Base-by-base conservation (phyloP, 805 yeast species). In the Jamesozyma lodderae region DNA sequence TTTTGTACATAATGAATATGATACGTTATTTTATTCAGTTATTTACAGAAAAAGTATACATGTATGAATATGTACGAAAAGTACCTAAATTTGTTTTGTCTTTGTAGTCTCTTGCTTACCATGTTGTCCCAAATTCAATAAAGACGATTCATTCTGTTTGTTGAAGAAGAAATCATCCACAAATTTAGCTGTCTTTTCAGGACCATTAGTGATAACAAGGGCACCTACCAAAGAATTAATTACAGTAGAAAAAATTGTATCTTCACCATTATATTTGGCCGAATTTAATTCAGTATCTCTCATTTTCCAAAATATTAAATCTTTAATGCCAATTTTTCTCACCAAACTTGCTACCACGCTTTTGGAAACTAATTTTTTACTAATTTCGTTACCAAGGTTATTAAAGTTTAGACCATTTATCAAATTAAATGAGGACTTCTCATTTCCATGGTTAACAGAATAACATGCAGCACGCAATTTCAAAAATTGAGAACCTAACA, bases 191-290 rank as follows among this genome's bases (percentile, higher is more conserved):
- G 86, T 79, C n/a, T 49, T 69, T 4, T 43, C 46, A 48, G 75
- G 71, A 4, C 92, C 92, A 49, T 78, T 77, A 20, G 69, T 66
- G 24, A 75, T 62, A 25, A 79, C 67, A 36, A 82, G 72, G 2
- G 81, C 88, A 19, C 92, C 92, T 21, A 82, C 61, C 40, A 81
- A 60, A 4, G 90, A 79, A 49, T 66, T 67, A 43, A 75, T 55
- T 56, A 75, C 70, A 43, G 75, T 72, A 3, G 77, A 71, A 41
- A 69, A 64, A 10, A 77, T 72, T 41, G 70, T 64, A 52, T 70
- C 57, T 51, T 77, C 81, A 27, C 83, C 84, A 51, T 74, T 75
- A 34, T 52, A 55, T 5, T 4, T 6, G 33, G 69, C 67, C 43
- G 60, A 10, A 13, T 32, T 63, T 42, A 68, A 58, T 30, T 67